These are phyloP conservation scores for Phlebiopsis flavidoalba DNA, from an alignment of 768 basidiomycete species.

Conservation along the genomic window DNA sequence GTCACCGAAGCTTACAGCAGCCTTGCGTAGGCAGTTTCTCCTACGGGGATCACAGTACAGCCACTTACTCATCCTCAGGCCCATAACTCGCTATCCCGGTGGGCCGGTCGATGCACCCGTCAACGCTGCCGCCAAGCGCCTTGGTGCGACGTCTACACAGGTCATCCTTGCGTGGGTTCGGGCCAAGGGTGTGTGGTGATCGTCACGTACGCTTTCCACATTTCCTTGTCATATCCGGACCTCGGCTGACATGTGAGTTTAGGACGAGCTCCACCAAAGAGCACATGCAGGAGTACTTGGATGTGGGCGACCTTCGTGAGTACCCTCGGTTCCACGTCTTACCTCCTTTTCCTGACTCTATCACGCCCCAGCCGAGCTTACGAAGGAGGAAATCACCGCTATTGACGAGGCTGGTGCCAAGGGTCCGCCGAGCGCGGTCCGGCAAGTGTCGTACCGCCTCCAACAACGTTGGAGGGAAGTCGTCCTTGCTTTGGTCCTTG, in stretches of 20 bases:
- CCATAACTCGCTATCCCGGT: constrained; percentile 53
- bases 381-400: constrained; percentile 50
- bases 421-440: constrained; percentile 33
- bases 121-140: constrained; percentile 43
- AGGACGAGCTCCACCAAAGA: constrained; percentile 59
- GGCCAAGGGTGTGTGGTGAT: constrained; percentile 61
- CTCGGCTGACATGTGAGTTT: background rate
- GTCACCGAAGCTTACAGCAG: constrained; percentile 63
- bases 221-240: too few relatives aligned
- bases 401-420: constrained; percentile 60
- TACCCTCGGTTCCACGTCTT: background rate
- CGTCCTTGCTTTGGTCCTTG: background rate
- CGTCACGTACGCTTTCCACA: constrained; percentile 51
- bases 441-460: background rate
- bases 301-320: constrained; percentile 51
- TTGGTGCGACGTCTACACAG: constrained; percentile 56
- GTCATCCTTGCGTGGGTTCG: constrained; percentile 67
- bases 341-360: background rate
- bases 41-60: background rate
- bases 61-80: constrained; percentile 28
- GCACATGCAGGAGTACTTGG: constrained; percentile 64
- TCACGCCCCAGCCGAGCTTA: constrained; percentile 39
- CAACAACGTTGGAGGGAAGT: background rate
- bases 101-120: constrained; percentile 62
- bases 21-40: constrained; percentile 37